Percentiles rank a stretch among this genome's conserved stretches.
These are phyloP conservation scores for Hypomontagnella submonticulosa DNA, from an alignment of 495 filamentous ascomycete species.

Conservation along the genomic window DNA sequence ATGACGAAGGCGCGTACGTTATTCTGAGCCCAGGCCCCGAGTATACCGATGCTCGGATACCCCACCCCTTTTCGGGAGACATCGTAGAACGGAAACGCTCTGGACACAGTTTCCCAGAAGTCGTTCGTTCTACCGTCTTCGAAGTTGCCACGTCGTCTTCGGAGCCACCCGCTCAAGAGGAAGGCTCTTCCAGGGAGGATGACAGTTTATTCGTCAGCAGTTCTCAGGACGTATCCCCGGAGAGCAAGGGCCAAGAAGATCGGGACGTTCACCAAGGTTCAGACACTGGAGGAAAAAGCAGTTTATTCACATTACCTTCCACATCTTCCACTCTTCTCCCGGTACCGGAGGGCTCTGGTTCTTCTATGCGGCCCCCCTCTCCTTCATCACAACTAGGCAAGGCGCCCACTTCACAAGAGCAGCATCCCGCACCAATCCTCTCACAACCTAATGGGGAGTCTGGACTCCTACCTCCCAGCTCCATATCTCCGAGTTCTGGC, in stretches of 20 bases:
- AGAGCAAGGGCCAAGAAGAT: conserved; percentile 10
- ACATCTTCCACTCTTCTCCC: not conserved
- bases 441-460: not conserved
- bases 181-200: conserved; percentile 15
- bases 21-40: conserved; percentile 45
- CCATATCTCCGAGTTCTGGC: not conserved
- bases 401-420: conserved; percentile 2
- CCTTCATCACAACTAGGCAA: not conserved
- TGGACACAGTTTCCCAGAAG: conserved; percentile 51
- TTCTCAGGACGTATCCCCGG: conserved; percentile 9
- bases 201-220: conserved; percentile 51
- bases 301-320: not conserved
- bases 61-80: conserved; percentile 55
- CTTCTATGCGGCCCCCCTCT: conserved; percentile 2
- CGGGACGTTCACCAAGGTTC: not conserved
- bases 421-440: not conserved
- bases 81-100: conserved; percentile 63
- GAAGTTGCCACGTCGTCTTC: conserved; percentile 35
- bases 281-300: not conserved
- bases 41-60: conserved; percentile 52
- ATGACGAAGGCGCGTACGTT: conserved; percentile 62
- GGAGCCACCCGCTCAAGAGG: not conserved
- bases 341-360: not conserved
- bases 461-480: not conserved
- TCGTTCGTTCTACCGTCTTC: conserved; percentile 60